A percentile compares a stretch with the other conserved stretches of the same genome.
Conservation (phyloP, 2,329 filamentous ascomycete genomes). For the Trichoderma hamatum region DNA sequence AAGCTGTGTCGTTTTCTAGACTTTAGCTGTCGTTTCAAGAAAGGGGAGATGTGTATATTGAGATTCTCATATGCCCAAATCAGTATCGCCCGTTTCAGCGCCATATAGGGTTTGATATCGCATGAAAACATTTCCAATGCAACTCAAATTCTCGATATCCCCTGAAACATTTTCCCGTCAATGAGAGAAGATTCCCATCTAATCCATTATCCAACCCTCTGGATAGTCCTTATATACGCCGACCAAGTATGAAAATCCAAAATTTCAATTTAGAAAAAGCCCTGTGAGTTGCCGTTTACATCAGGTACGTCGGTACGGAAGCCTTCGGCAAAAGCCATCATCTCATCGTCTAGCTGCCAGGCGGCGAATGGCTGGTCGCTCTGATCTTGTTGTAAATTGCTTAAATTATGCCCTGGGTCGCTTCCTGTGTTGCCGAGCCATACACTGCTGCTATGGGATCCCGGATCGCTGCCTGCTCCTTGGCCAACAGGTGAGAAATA, state of each 20-base stretch:
- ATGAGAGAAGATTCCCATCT: not conserved
- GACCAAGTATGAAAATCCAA: not conserved
- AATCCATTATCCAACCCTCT: not conserved
- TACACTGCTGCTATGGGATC: conserved; percentile 35
- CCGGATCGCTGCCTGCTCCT: conserved; percentile 29
- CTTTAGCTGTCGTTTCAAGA: not conserved
- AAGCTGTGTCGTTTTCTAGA: not conserved
- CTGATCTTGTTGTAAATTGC: conserved; percentile 40
- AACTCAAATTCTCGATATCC: not conserved
- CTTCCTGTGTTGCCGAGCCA: conserved; percentile 38
- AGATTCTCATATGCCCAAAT: not conserved
- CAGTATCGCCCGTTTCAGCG: not conserved
- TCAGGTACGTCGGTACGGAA: conserved; percentile 30
- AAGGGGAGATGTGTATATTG: not conserved
- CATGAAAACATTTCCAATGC: not conserved
- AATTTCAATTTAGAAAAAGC: not conserved
- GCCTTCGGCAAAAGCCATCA: conserved; percentile 35
- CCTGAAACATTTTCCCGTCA: not conserved
- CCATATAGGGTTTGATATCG: not conserved
- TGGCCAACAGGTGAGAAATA: conserved; percentile 33
- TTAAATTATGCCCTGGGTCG: conserved; percentile 40
- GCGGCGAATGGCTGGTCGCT: conserved; percentile 36
- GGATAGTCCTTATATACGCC: not conserved
- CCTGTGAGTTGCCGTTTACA: conserved; percentile 34
- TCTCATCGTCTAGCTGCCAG: conserved; percentile 39